Base-by-base conservation (phyloP, 176 grass and related monocot species). In the Ensete ventricosum region DNA sequence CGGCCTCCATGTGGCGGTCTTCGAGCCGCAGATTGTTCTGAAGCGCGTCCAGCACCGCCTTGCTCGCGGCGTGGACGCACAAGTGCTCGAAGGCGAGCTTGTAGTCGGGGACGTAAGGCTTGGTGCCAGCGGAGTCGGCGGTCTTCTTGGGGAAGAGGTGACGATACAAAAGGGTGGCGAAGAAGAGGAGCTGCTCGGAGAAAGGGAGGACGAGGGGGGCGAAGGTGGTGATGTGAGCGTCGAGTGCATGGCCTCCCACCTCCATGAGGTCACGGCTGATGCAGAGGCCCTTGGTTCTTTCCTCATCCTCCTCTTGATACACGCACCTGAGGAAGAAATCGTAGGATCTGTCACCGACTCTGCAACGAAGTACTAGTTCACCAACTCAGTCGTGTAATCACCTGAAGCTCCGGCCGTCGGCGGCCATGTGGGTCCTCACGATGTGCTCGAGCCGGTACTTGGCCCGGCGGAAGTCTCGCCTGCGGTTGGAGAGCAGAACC, bases 221-320 rank as follows among this genome's bases (percentile, higher is more conserved):
- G 9, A 98, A 80, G 34, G 95, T 98, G 64, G 95, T 98, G 90
- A 98, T 98, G 95, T 98, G 93, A 75, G 95, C 89, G 82, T 98
- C 93, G 66, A 98, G 90, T 29, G 95, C 95, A 64, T 98, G 85
- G 1, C 95, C 95, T 1, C 95, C 95, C 25, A 98, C 90, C 83
- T 98, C 95, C 24, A 93, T 73, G 1, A 98, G 95, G 84, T 98
- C 95, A 12, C 95, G 90, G 88, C 90, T 98, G 80, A 98, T 87
- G 51, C 88, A 87, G 2, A 98, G 78, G 7, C 95, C 90, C 77
- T 98, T 98, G 80, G 89, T 98, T 53, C 95, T 72, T 83, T 91
- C 83, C 67, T 98, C 90, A 67, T 98, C 95, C 78, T 98, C 95
- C 95, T 98, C 95, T 87, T 98, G 94, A 80, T 91, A 91, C 79